These are phyloP conservation scores for Paecilomyces variotii DNA, from an alignment of 2,329 filamentous ascomycete genomes.

Conservation along the genomic window DNA sequence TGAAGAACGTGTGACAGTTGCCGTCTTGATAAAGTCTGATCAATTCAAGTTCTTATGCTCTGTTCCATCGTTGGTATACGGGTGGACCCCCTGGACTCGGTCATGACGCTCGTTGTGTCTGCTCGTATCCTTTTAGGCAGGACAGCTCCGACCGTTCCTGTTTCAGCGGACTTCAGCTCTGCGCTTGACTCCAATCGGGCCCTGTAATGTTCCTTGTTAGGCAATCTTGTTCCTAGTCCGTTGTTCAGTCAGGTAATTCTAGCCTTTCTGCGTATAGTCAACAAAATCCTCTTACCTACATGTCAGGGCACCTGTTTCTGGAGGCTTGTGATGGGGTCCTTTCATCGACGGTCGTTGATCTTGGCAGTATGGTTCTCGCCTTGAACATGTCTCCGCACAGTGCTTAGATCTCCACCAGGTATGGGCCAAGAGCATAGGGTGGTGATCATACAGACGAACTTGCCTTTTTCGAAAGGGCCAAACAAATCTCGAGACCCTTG, in stretches of 20 bases:
- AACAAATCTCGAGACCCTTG: background rate
- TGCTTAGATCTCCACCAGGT: background rate
- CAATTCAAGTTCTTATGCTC: background rate
- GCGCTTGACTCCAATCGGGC: background rate
- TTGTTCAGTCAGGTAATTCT: background rate
- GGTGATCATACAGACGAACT: background rate
- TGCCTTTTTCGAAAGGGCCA: background rate
- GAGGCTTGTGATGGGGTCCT: background rate
- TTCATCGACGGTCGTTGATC: background rate
- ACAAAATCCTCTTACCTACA: background rate
- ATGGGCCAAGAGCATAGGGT: background rate
- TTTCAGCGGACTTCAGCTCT: background rate
- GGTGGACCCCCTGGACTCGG: background rate
- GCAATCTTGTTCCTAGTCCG: background rate
- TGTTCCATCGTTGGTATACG: background rate
- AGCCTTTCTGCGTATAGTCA: background rate
- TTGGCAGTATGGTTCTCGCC: background rate
- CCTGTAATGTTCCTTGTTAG: background rate
- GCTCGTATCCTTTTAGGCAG: background rate
- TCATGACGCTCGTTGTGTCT: background rate
- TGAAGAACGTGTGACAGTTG: background rate
- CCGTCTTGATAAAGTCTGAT: background rate
- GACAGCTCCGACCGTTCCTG: background rate
- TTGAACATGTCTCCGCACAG: background rate
- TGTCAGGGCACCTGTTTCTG: background rate